Evolutionary conservation across 495 filamentous ascomycete species (phyloP), one percentile per base, ranked within the genome.

Genomic region (Podospora sp.): DNA sequence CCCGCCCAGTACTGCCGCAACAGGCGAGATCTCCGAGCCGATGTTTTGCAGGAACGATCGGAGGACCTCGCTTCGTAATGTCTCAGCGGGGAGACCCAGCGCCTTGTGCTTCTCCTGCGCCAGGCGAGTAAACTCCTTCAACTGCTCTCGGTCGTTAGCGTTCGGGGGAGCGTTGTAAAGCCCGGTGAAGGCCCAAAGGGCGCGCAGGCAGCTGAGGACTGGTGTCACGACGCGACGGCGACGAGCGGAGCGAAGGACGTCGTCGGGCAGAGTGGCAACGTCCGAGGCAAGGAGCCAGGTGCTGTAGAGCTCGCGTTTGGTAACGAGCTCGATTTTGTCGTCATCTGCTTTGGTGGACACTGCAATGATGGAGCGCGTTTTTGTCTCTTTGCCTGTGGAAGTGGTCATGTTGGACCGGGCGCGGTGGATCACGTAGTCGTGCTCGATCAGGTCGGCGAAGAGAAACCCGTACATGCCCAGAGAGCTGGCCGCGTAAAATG

Each of bases 381-480:
- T 80, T 0, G 92, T 89, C 72, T 98, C 95, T 0, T 82, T 71
- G 21, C 87, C 86, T 6, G 88, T 72, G 6, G 77, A 63, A 1
- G 95, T 92, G 0, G 84, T 70, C 1, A 89, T 74, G 69, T 98
- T 97, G 25, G 91, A 89, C 68, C 90, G 90, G 62, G 90, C 85
- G 46, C 95, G 89, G 80, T 96, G 89, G 68, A 97, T 88, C 49
- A 95, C 88, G 68, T 91, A 99, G 65, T 92, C 87, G 75, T 98
- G 95, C 55, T 84, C 83, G 72, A 96, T 91, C 14, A 99, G 83
- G 74, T 99, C 95, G 22, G 92, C 90, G 77, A 99, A 99, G 61
- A 96, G 89, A 75, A 91, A 99, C 29, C 96, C 96, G 78, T 96
- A 97, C 73, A 97, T 85, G 25, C 95, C 95, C 75, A 97, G 93